Evolutionary conservation across 176 grass and related monocot genomes (phyloP).

Genomic region (Typha latifolia): DNA sequence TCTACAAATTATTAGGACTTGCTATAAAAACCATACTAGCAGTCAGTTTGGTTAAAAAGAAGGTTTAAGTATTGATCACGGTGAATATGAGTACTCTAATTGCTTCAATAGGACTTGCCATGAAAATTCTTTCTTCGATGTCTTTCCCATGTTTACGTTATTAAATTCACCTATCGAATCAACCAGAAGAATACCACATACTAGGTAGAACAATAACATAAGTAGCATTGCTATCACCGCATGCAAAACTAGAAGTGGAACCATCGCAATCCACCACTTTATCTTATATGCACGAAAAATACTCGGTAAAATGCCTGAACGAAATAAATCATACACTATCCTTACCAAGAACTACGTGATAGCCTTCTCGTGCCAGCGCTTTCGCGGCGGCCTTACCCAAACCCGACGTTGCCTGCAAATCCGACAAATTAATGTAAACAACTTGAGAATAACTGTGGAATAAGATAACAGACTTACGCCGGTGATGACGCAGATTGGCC

Average conservation of each 20-base stretch:
- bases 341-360: conserved; percentile 72
- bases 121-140: too few species aligned
- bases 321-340: background rate
- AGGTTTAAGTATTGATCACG: too few species aligned
- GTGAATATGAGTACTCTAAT: too few species aligned
- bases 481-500: conserved; percentile 64
- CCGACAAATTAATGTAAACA: background rate
- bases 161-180: too few species aligned
- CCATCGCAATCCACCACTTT: background rate
- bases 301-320: conserved; percentile 21
- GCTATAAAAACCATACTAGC: too few species aligned
- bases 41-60: too few species aligned
- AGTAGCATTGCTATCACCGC: background rate
- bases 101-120: too few species aligned
- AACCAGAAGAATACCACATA: too few species aligned
- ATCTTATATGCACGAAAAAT: background rate
- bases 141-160: too few species aligned
- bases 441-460: background rate
- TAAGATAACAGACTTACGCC: conserved; percentile 25
- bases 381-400: conserved; percentile 49
- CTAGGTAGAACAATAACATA: too few species aligned
- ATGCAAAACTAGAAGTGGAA: background rate
- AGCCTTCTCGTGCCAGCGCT: conserved; percentile 59
- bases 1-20: background rate
- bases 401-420: conserved; percentile 60